Percentiles rank a stretch among this genome's conserved stretches.
phyloP scores from a whole-genome alignment of 805 yeast genomes.

The Ogataea degrootiae region DNA sequence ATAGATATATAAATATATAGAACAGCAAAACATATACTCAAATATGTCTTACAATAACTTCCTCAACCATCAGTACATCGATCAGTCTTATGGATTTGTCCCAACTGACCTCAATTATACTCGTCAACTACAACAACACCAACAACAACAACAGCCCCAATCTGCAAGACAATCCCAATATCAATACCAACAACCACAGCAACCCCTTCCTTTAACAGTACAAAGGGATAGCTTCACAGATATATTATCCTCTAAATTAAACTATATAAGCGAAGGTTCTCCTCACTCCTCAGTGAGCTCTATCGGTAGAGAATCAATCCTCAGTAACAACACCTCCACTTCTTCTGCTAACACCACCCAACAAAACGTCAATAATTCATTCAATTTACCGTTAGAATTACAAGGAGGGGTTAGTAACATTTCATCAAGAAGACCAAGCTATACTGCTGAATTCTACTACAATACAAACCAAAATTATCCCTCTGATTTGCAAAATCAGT shows the following conservation, averaged over 20 bases:
- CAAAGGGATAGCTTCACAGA: slow-evolving; percentile 18
- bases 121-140: neutral
- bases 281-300: slow-evolving; percentile 29
- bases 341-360: neutral
- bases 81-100: neutral
- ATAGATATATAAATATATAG: too few species aligned
- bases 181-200: slow-evolving; percentile 5
- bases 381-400: slow-evolving; percentile 50
- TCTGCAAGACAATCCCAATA: slow-evolving; percentile 1
- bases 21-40: too few species aligned
- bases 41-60: neutral
- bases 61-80: slow-evolving; percentile 1
- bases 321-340: slow-evolving; percentile 8
- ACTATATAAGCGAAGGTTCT: slow-evolving; percentile 18
- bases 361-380: slow-evolving; percentile 18
- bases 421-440: slow-evolving; percentile 67
- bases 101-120: neutral
- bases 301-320: slow-evolving; percentile 24
- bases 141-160: neutral
- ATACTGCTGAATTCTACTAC: slow-evolving; percentile 63
- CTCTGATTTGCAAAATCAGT: slow-evolving; percentile 9
- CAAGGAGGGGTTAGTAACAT: slow-evolving; percentile 63
- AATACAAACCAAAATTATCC: slow-evolving; percentile 18
- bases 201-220: slow-evolving; percentile 5
- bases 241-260: slow-evolving; percentile 13